phyloP scores from a whole-genome alignment of 2,329 filamentous ascomycete genomes.

The Didymella lethalis region DNA sequence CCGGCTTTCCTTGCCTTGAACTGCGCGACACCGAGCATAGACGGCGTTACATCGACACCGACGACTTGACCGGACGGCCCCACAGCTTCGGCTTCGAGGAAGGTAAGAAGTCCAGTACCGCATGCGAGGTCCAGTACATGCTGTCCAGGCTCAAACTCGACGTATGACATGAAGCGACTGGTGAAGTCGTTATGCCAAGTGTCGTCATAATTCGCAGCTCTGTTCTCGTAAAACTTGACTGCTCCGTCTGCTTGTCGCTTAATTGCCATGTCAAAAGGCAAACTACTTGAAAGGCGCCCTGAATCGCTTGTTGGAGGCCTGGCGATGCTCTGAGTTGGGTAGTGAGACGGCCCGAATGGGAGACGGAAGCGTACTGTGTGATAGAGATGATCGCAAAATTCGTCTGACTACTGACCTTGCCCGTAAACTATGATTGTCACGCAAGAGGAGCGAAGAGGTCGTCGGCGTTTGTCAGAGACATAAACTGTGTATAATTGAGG shows the following conservation, averaged over 20 bases:
- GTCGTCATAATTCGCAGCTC: constrained; percentile 50
- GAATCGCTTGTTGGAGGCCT: background rate
- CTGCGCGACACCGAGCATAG: constrained; percentile 52
- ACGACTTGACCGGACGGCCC: constrained; percentile 49
- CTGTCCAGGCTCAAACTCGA: constrained; percentile 48
- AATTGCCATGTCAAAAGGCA: constrained; percentile 1
- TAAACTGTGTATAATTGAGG: constrained; percentile 4
- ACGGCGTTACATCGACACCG: constrained; percentile 53
- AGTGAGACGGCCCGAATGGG: constrained; percentile 5
- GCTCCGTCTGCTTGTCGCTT: constrained; percentile 40
- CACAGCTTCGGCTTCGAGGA: constrained; percentile 51
- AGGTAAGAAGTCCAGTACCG: constrained; percentile 55
- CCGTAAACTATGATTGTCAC: too few species aligned
- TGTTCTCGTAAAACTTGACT: constrained; percentile 48
- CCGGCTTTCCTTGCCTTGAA: constrained; percentile 38
- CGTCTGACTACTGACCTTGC: too few species aligned
- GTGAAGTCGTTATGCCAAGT: constrained; percentile 55
- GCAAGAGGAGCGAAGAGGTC: background rate
- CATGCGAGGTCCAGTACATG: constrained; percentile 57
- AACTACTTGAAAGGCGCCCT: too few species aligned
- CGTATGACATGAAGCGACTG: constrained; percentile 46
- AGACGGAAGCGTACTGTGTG: background rate
- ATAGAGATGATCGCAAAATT: background rate
- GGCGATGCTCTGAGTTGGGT: background rate
- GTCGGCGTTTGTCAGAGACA: background rate